phyloP scores from a whole-genome alignment of 768 basidiomycete species.

The Boletus barrowsii region DNA sequence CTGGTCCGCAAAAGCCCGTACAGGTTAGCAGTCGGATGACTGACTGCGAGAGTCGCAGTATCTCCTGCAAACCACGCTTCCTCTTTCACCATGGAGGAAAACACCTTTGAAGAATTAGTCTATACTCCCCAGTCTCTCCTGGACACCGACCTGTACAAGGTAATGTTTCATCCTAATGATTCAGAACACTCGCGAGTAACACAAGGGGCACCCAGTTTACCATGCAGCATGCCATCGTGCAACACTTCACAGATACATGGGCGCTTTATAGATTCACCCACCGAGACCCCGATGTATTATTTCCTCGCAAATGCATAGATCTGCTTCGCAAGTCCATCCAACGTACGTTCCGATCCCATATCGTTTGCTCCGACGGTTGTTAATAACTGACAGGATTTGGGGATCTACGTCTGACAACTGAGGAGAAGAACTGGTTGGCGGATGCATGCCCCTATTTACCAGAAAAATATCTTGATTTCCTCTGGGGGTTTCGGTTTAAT shows the following conservation, averaged over 20 bases:
- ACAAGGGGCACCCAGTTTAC: constrained; percentile 54
- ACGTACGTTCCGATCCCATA: constrained; percentile 37
- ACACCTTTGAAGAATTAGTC: constrained; percentile 1
- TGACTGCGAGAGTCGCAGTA: no score
- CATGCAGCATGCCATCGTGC: constrained; percentile 91
- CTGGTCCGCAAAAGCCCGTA: no score
- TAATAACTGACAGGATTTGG: constrained; percentile 56
- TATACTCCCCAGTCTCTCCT: constrained; percentile 55
- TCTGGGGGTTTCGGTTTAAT: constrained; percentile 65
- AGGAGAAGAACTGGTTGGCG: constrained; percentile 68
- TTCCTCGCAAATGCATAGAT: constrained; percentile 42
- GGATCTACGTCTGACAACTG: constrained; percentile 51
- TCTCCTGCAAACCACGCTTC: no score
- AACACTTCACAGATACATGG: constrained; percentile 69
- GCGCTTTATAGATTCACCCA: constrained; percentile 81
- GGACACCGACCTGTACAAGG: constrained; percentile 96
- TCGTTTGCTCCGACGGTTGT: constrained; percentile 24
- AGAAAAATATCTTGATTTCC: constrained; percentile 70
- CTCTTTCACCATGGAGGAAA: constrained; percentile 10
- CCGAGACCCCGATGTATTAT: constrained; percentile 60
- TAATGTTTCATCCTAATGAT: constrained; percentile 21
- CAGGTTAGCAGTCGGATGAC: no score
- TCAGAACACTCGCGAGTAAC: not conserved
- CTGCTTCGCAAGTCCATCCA: constrained; percentile 53
- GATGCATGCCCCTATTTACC: constrained; percentile 72